A percentile compares a stretch with the other conserved stretches of the same genome.
These are phyloP conservation scores for Colletotrichum magnum DNA, from an alignment of 2,329 filamentous ascomycete species.

Conservation along the genomic window DNA sequence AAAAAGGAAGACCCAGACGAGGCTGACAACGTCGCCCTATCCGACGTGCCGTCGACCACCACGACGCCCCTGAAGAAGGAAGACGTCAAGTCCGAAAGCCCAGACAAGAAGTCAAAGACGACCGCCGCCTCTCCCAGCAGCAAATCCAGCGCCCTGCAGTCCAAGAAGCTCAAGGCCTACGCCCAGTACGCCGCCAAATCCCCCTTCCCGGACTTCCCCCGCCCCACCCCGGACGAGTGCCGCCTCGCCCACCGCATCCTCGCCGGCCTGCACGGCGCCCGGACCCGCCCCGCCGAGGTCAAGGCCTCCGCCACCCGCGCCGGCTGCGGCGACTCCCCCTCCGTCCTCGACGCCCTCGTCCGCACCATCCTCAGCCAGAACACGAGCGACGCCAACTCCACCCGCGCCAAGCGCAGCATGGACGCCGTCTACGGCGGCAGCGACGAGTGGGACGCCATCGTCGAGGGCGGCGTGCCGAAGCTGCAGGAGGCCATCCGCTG, in stretches of 20 bases:
- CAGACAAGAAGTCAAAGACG: constrained; percentile 10
- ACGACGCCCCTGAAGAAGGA: constrained; percentile 34
- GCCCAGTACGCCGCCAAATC: constrained; percentile 57
- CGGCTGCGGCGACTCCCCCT: constrained; percentile 69
- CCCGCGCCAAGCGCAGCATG: constrained; percentile 69
- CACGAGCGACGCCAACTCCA: constrained; percentile 69
- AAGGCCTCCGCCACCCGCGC: constrained; percentile 75
- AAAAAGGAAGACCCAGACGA: constrained; percentile 39
- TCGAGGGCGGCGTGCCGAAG: constrained; percentile 53
- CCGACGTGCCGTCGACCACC: constrained; percentile 4
- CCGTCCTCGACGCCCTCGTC: constrained; percentile 66
- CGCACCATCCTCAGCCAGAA: constrained; percentile 68
- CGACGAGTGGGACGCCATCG: constrained; percentile 60
- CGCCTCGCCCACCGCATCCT: constrained; percentile 77
- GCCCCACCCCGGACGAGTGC: constrained; percentile 78
- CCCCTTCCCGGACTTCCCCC: constrained; percentile 77
- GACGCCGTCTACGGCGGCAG: constrained; percentile 59
- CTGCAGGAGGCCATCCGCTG: constrained; percentile 74
- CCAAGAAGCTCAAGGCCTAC: constrained; percentile 61
- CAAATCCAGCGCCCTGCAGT: constrained; percentile 49
- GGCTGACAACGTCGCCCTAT: constrained; percentile 7
- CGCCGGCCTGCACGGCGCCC: constrained; percentile 74
- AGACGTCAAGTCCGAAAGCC: constrained; percentile 27
- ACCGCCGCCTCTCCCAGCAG: constrained; percentile 38
- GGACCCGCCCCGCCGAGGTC: constrained; percentile 72